These are phyloP conservation scores for Plasmodium vinckei DNA, from an alignment of 169 alveolate species.

Conservation along the genomic window DNA sequence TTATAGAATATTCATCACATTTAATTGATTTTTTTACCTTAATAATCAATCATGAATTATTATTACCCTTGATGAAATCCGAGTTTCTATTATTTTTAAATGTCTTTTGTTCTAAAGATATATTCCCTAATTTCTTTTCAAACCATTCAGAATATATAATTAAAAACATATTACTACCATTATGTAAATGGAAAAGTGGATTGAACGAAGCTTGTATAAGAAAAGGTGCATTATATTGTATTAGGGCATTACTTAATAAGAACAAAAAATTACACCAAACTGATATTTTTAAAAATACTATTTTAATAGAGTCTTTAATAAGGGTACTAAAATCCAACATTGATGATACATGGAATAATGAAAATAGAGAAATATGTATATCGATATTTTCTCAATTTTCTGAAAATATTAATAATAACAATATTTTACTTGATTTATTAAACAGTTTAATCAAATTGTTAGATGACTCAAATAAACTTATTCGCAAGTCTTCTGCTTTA, in stretches of 20 bases:
- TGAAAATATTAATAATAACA: conserved; percentile 25
- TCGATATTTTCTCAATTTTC: conserved; percentile 35
- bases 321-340: conserved; percentile 36
- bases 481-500: conserved; percentile 38
- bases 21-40: conserved; percentile 24
- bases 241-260: conserved; percentile 29
- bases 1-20: conserved; percentile 21
- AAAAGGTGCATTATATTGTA: conserved; percentile 56
- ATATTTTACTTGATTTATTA: conserved; percentile 49
- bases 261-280: conserved; percentile 16
- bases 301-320: conserved; percentile 34
- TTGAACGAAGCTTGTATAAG: conserved; percentile 57
- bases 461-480: conserved; percentile 43
- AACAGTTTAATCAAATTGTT: conserved; percentile 21
- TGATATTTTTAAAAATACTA: conserved; percentile 29
- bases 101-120: conserved; percentile 40
- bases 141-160: conserved; percentile 30
- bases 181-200: conserved; percentile 65
- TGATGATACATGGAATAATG: conserved; percentile 69
- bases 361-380: conserved; percentile 58
- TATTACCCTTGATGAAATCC: conserved; percentile 33
- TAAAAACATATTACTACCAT: conserved; percentile 44
- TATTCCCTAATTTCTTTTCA: conserved; percentile 31
- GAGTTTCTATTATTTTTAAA: conserved; percentile 68
- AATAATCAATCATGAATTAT: conserved; percentile 40